Percentiles rank a stretch among this genome's conserved stretches.
Conservation (phyloP, 345 rosid species). For the Eucalyptus microcorys region DNA sequence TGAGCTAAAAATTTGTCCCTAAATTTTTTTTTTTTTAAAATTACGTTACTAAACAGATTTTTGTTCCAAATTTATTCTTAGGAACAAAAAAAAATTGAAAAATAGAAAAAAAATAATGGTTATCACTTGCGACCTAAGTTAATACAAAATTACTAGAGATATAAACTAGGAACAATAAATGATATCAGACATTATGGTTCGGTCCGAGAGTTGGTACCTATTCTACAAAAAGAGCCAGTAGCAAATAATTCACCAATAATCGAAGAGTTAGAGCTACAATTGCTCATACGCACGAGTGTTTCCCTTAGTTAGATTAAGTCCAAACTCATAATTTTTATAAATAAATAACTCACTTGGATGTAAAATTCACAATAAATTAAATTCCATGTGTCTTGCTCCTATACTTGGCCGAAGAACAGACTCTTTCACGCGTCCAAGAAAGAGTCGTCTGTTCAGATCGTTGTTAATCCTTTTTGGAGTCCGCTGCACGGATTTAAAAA, state of each 20-base stretch:
- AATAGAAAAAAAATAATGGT: too few relatives aligned
- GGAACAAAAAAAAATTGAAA: too few relatives aligned
- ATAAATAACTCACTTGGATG: neutral
- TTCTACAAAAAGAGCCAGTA: accelerated
- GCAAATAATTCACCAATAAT: accelerated
- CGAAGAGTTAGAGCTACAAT: accelerated
- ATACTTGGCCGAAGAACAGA: neutral
- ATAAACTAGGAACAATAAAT: neutral
- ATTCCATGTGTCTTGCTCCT: neutral
- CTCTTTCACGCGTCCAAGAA: neutral
- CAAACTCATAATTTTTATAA: too few relatives aligned
- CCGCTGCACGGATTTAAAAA: neutral
- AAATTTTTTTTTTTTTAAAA: too few relatives aligned
- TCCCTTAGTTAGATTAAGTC: too few relatives aligned
- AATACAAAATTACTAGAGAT: too few relatives aligned
- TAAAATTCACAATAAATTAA: too few relatives aligned
- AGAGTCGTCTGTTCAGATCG: neutral
- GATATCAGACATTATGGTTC: accelerated
- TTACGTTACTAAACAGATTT: too few relatives aligned
- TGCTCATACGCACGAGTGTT: too few relatives aligned
- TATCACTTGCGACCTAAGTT: too few relatives aligned
- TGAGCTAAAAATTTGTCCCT: too few relatives aligned
- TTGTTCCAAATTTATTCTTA: too few relatives aligned
- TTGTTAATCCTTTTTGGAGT: neutral
- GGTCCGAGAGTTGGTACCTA: accelerated